Percentiles rank a stretch among this genome's conserved stretches.
These are phyloP conservation scores for Paecilomyces fulvus DNA, from an alignment of 2,329 filamentous ascomycete species.

Conservation along the genomic window DNA sequence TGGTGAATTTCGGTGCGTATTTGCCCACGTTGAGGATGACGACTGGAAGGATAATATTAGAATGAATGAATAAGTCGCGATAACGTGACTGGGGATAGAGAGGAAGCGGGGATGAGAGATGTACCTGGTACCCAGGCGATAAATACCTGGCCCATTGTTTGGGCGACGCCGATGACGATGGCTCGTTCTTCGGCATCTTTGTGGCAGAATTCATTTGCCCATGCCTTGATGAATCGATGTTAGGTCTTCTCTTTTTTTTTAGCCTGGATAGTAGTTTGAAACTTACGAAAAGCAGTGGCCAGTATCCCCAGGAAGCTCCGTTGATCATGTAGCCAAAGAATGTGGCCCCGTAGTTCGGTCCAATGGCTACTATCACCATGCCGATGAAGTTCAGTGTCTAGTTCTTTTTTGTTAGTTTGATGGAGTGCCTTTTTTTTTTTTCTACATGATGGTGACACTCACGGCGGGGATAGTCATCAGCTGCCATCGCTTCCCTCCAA, in stretches of 20 bases:
- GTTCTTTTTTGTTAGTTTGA: not conserved
- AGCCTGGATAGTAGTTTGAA: not conserved
- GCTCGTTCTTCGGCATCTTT: constrained; percentile 18
- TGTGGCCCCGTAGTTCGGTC: constrained; percentile 12
- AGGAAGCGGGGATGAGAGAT: not conserved
- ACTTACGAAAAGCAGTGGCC: constrained; percentile 12
- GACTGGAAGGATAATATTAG: constrained; percentile 3
- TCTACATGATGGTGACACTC: not conserved
- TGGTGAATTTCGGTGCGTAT: constrained; percentile 11
- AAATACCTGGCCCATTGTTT: constrained; percentile 13
- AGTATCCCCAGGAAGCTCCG: constrained; percentile 13
- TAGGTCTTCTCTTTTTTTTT: too few species aligned
- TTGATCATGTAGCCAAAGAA: constrained; percentile 14
- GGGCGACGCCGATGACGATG: constrained; percentile 10
- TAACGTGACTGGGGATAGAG: not conserved
- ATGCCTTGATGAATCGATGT: constrained; percentile 3
- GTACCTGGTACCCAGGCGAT: constrained; percentile 12
- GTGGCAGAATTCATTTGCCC: constrained; percentile 10
- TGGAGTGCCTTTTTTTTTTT: not conserved
- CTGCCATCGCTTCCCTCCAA: constrained; percentile 10
- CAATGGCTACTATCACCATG: constrained; percentile 11
- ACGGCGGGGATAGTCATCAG: constrained; percentile 11
- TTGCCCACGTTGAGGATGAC: constrained; percentile 11
- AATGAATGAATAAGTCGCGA: not conserved
- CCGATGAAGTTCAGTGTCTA: constrained; percentile 10